These are phyloP conservation scores for Hymenotorrendiella dingleyae DNA, from an alignment of 2,329 filamentous ascomycete species.

Conservation along the genomic window DNA sequence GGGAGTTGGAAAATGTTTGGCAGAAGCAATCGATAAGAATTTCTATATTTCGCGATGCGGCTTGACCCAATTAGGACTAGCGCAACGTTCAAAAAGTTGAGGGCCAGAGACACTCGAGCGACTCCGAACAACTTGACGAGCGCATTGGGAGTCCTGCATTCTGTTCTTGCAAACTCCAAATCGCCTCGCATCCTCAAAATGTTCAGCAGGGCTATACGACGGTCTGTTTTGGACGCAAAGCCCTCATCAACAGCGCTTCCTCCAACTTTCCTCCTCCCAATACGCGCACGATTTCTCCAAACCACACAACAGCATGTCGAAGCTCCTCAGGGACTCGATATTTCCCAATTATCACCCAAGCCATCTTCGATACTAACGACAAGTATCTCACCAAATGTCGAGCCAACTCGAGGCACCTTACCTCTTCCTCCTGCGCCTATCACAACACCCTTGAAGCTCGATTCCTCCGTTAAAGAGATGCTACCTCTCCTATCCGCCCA, in stretches of 20 bases:
- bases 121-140: too few species aligned
- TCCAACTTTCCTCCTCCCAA: conserved; percentile 46
- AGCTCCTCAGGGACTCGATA: conserved; percentile 16
- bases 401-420: conserved; percentile 16
- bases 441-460: conserved; percentile 34
- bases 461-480: conserved; percentile 52
- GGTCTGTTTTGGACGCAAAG: conserved; percentile 57
- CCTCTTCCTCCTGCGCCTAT: conserved; percentile 17
- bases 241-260: conserved; percentile 36
- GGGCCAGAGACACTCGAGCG: neutral
- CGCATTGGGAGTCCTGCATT: neutral
- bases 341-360: conserved; percentile 14
- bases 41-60: neutral
- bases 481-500: conserved; percentile 69
- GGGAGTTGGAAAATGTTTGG: conserved; percentile 10
- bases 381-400: neutral
- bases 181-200: conserved; percentile 16
- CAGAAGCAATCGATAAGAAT: conserved; percentile 8
- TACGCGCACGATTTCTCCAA: conserved; percentile 38
- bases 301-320: conserved; percentile 46
- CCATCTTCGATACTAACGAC: conserved; percentile 5
- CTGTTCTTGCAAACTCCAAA: neutral
- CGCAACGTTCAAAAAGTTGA: conserved; percentile 1
- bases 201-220: conserved; percentile 48
- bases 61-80: conserved; percentile 1